Base-by-base conservation (phyloP, 805 yeast species). In the Saturnispora zaruensis region DNA sequence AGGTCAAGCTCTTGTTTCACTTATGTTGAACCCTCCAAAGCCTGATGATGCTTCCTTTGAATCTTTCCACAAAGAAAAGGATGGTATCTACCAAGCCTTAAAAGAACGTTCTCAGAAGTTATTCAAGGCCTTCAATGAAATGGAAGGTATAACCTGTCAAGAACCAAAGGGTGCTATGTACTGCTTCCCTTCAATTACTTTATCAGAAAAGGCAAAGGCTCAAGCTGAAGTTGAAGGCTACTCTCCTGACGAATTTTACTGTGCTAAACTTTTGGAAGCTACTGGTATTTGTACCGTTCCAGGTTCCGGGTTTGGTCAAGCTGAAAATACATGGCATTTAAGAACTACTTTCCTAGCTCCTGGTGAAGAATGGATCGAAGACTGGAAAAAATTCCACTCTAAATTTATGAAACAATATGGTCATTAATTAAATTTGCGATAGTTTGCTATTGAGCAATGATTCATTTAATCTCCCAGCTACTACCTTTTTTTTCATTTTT, bases 231-330 rank as follows among this genome's bases (percentile, higher is more conserved):
- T 73, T 49, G 61, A 64, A 28, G 79, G 78, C 23, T 63, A 79
- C 59, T 71, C 76, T 41, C 84, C 95, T 20, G 99, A 93, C 66
- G 96, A 86, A 65, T 79, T 85, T 55, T 93, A 93, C 71, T 90
- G 97, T 67, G 74, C 84, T 63, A 83, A 84, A 57, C 72, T 93
- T 52, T 75, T 93, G 57, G 91, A 91, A 56, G 66, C 70, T 44
- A 89, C 99, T 6, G 99, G 99, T 58, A 88, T 93, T 53, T 93
- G 99, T 69, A 87, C 95, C 41, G 95, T 93, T 54, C 98, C 99
- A 28, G 99, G 99, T 38, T 81, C 88, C 32, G 99, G 99, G 0
- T 93, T 93, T 60, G 97, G 98, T 30, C 99, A 93, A 69, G 84
- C 75, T 44, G 82, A 81, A 44, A 95, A 88, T 20, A 89, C 97